Conservation (phyloP, 2,329 filamentous ascomycete species). For the Colletotrichum sp. region DNA sequence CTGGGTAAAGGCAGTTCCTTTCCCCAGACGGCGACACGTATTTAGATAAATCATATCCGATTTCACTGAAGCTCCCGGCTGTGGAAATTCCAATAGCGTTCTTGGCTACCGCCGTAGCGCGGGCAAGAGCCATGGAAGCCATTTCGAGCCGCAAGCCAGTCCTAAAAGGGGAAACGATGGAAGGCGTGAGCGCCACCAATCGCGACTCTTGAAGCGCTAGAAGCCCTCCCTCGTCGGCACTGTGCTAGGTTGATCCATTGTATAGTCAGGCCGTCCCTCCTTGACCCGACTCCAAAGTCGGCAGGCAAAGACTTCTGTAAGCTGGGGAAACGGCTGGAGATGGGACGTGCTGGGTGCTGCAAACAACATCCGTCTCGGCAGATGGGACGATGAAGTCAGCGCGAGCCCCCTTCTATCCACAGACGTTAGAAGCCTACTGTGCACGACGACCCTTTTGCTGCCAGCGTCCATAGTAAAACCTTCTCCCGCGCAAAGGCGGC, state of each 20-base stretch:
- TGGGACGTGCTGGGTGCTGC: not conserved
- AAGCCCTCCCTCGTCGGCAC: not conserved
- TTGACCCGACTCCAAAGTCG: not conserved
- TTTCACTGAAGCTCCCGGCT: not conserved
- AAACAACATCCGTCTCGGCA: slow-evolving; percentile 13
- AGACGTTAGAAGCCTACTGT: not conserved
- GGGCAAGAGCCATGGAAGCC: not conserved
- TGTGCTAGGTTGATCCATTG: not conserved
- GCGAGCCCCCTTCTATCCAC: not conserved
- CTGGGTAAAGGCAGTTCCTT: not conserved
- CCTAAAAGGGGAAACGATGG: not conserved
- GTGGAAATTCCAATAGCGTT: not conserved
- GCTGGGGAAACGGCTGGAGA: not conserved
- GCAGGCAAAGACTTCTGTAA: not conserved
- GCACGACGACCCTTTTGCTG: not conserved
- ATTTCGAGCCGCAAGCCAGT: not conserved
- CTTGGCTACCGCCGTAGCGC: not conserved
- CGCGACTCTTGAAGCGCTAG: not conserved
- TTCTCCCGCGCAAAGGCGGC: not conserved
- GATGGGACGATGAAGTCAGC: slow-evolving; percentile 1
- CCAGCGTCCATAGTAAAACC: not conserved
- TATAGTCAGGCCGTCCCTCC: not conserved
- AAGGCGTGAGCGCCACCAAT: not conserved
- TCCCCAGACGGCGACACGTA: not conserved
- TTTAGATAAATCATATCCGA: not conserved